phyloP scores from a whole-genome alignment of 805 yeast genomes.

The Hanseniaspora mollemarum region DNA sequence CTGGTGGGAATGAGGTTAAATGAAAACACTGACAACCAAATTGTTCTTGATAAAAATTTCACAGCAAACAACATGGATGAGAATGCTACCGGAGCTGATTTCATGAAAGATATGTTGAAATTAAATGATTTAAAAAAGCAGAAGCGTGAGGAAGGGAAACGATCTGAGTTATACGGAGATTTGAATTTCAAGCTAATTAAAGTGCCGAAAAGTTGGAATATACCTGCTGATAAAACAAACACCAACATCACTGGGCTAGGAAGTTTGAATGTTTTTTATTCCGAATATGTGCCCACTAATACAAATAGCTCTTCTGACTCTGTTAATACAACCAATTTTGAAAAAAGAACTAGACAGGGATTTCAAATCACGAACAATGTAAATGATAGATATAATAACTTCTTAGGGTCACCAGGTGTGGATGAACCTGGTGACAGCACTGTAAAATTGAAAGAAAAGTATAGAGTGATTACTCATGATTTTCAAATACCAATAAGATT shows the following conservation, averaged over 20 bases:
- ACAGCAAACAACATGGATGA: not conserved
- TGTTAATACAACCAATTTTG: not conserved
- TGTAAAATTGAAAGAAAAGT: constrained; percentile 3
- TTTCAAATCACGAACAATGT: constrained; percentile 6
- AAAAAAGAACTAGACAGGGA: constrained; percentile 7
- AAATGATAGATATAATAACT: not conserved
- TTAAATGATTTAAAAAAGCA: not conserved
- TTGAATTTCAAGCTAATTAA: constrained; percentile 8
- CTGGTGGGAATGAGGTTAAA: not conserved
- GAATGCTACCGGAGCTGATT: not conserved
- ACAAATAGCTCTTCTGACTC: not conserved
- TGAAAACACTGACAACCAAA: not conserved
- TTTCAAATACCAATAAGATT: constrained; percentile 9
- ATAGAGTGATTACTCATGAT: constrained; percentile 3
- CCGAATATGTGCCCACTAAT: constrained; percentile 1
- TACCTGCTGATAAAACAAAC: not conserved
- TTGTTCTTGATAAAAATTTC: not conserved
- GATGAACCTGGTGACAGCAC: not conserved
- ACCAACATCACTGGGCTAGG: not conserved
- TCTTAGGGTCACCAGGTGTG: not conserved
- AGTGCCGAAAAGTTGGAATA: constrained; percentile 10
- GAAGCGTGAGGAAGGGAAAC: not conserved
- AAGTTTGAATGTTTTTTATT: constrained; percentile 6
- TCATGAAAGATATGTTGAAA: constrained; percentile 13
- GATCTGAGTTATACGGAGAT: constrained; percentile 3